Evolutionary conservation across 148 eudicot genomes (phyloP).

Genomic region (Rhododendron ferrugineum): DNA sequence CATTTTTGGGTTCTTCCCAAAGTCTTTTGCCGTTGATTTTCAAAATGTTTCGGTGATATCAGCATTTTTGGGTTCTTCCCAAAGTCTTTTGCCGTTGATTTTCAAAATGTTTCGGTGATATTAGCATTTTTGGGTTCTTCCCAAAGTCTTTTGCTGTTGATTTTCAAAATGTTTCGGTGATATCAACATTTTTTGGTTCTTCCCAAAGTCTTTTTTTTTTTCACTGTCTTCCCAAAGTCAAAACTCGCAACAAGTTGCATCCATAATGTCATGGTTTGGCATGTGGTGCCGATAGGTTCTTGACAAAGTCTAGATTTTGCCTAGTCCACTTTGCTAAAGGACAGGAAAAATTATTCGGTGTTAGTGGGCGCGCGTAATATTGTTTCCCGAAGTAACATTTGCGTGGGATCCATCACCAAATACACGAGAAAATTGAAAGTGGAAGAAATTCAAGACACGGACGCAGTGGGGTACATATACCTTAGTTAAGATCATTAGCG

Average conservation of each 20-base stretch:
- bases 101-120: too few relatives aligned
- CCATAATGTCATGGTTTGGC: neutral
- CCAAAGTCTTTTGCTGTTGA: too few relatives aligned
- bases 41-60: too few relatives aligned
- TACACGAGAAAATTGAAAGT: neutral
- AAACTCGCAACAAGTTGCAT: neutral
- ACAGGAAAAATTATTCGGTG: neutral
- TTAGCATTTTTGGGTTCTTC: too few relatives aligned
- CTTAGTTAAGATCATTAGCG: neutral
- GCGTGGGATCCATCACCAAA: neutral
- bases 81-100: too few relatives aligned
- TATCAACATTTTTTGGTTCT: too few relatives aligned
- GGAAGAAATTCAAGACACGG: neutral
- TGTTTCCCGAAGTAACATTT: neutral
- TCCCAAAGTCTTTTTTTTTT: too few relatives aligned
- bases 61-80: too few relatives aligned
- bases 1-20: too few relatives aligned
- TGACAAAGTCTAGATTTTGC: neutral
- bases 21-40: too few relatives aligned
- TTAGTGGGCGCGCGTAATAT: neutral
- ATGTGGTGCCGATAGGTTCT: neutral
- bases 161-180: too few relatives aligned
- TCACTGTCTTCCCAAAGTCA: neutral
- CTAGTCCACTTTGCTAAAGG: neutral
- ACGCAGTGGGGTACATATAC: neutral